A percentile compares a stretch with the other conserved stretches of the same genome.
These are phyloP conservation scores for Hymenoscyphus linearis DNA, from an alignment of 2,329 filamentous ascomycete genomes.

Conservation along the genomic window DNA sequence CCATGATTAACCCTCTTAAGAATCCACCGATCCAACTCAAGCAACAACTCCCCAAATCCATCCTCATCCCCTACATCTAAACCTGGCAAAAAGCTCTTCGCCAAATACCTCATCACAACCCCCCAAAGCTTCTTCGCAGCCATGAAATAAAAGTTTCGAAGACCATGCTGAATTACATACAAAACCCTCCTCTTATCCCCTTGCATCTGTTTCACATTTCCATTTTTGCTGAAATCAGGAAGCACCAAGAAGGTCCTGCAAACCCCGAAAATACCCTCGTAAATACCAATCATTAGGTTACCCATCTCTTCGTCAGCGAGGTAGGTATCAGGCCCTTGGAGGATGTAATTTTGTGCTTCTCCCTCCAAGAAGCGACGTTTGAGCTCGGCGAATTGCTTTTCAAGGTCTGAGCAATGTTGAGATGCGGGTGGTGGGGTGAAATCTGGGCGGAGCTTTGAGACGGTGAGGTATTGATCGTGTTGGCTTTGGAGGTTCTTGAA, in stretches of 20 bases:
- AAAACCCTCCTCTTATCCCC: background rate
- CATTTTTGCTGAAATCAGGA: background rate
- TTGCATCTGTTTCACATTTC: background rate
- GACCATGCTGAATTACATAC: background rate
- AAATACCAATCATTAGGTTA: background rate
- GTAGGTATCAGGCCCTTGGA: background rate
- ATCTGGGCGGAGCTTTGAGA: background rate
- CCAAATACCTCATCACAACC: background rate
- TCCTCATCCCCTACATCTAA: background rate
- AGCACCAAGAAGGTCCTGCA: background rate
- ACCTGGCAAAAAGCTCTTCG: background rate
- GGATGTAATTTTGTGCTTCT: background rate
- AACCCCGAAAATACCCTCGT: background rate
- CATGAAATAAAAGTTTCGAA: background rate
- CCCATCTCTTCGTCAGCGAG: background rate
- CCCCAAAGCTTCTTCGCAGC: background rate
- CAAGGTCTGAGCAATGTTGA: background rate
- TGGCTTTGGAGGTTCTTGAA: background rate
- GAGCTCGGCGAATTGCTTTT: background rate
- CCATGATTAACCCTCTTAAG: background rate
- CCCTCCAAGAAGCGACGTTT: background rate
- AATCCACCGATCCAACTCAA: background rate
- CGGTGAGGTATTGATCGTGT: background rate
- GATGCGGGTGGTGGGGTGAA: background rate
- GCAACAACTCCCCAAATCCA: background rate